These are phyloP conservation scores for Ophiocordyceps polyrhachis-furcata DNA, from an alignment of 2,329 filamentous ascomycete genomes.

Conservation along the genomic window DNA sequence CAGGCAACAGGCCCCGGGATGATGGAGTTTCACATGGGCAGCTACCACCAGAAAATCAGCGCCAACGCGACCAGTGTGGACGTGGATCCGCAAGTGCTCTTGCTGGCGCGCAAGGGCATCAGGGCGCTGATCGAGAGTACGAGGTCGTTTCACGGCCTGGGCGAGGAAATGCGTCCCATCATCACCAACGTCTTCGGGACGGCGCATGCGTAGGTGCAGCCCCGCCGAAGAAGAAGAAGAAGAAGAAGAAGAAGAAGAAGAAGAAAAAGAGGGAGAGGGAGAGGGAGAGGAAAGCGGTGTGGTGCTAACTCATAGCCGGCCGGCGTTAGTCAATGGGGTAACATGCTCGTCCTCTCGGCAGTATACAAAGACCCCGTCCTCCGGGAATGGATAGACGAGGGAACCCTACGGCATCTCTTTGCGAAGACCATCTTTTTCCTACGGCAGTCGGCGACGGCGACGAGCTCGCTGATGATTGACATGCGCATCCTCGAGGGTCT, in stretches of 20 bases:
- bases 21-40: slow-evolving; percentile 17
- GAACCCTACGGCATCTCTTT: slow-evolving; percentile 42
- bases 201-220: slow-evolving; percentile 66
- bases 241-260: too few relatives aligned
- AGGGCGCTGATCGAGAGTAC: slow-evolving; percentile 71
- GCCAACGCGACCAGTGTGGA: slow-evolving; percentile 16
- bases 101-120: slow-evolving; percentile 44
- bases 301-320: slow-evolving; percentile 3
- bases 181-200: slow-evolving; percentile 96
- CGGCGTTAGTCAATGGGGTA: slow-evolving; percentile 70
- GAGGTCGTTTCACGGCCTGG: slow-evolving; percentile 52
- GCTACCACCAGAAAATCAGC: slow-evolving; percentile 18
- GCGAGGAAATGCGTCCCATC: slow-evolving; percentile 43
- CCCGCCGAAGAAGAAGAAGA: too few relatives aligned
- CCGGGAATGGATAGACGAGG: slow-evolving; percentile 33
- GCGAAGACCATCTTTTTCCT: slow-evolving; percentile 62
- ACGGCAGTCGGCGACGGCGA: slow-evolving; percentile 46
- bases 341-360: slow-evolving; percentile 76
- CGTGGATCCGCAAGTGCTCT: slow-evolving; percentile 26
- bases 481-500: slow-evolving; percentile 50
- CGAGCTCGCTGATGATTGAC: slow-evolving; percentile 57
- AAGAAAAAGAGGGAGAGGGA: too few relatives aligned
- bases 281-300: too few relatives aligned
- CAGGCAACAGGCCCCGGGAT: slow-evolving; percentile 15
- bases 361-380: slow-evolving; percentile 52